Conservation (phyloP, 352 stramenopile species). For the Globisporangium paroecandrum region DNA sequence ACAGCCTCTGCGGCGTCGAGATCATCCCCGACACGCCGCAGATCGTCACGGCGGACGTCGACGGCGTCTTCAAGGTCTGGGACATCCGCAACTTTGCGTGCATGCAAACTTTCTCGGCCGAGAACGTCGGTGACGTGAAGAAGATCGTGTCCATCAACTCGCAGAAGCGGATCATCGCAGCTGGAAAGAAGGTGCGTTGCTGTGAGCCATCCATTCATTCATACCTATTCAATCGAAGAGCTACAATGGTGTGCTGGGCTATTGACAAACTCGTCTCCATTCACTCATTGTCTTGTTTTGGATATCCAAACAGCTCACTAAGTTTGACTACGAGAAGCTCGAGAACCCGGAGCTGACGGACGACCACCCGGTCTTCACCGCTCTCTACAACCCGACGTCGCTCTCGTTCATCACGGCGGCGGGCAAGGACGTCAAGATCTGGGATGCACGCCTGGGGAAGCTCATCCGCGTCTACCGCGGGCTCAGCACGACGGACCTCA, state of each 20-base stretch:
- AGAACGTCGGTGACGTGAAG: slow-evolving; percentile 69
- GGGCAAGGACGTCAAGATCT: slow-evolving; percentile 82
- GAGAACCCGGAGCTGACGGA: slow-evolving; percentile 84
- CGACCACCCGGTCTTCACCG: slow-evolving; percentile 74
- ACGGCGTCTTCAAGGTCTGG: slow-evolving; percentile 87
- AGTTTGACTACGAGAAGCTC: slow-evolving; percentile 88
- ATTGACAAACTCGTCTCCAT: not conserved
- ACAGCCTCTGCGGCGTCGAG: slow-evolving; percentile 81
- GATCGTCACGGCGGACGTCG: slow-evolving; percentile 83
- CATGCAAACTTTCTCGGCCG: slow-evolving; percentile 85
- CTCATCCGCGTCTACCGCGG: slow-evolving; percentile 75
- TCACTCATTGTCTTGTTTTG: not conserved
- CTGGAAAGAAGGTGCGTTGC: slow-evolving; percentile 57
- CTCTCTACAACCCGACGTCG: slow-evolving; percentile 84
- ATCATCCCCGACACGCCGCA: slow-evolving; percentile 84
- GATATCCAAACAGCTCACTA: slow-evolving; percentile 33
- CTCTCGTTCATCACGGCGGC: slow-evolving; percentile 85
- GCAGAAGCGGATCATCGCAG: slow-evolving; percentile 73
- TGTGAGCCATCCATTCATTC: not conserved
- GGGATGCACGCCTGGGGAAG: slow-evolving; percentile 80
- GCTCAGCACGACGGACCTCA: slow-evolving; percentile 71
- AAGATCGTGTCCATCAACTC: slow-evolving; percentile 66
- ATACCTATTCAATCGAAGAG: not conserved
- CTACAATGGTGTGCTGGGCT: not conserved
- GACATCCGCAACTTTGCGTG: slow-evolving; percentile 89